Percentiles rank a stretch among this genome's conserved stretches.
These are phyloP conservation scores for Chlorella sp. DNA, from an alignment of 139 green algal genomes.

Conservation along the genomic window DNA sequence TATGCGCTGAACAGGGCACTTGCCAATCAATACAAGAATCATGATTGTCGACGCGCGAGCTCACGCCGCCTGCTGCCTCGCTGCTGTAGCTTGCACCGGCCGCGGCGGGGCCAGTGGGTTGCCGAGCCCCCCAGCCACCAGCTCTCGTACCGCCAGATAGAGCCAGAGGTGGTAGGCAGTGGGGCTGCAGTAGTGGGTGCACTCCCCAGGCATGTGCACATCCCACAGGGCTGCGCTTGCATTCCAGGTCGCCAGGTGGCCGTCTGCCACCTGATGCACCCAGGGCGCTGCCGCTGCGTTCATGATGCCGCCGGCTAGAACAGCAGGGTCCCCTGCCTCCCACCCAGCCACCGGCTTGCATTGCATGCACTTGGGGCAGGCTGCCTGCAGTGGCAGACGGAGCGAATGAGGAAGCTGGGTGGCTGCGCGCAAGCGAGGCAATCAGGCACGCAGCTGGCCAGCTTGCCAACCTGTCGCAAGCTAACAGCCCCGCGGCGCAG, in stretches of 20 bases:
- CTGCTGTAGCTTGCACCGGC: too few species aligned
- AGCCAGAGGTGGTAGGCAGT: slow-evolving; percentile 4
- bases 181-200: slow-evolving; percentile 3
- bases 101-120: too few species aligned
- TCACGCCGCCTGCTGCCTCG: too few species aligned
- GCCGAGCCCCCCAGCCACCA: not conserved
- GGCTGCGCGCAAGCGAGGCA: not conserved
- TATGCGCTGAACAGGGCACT: too few species aligned
- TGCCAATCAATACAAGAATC: too few species aligned
- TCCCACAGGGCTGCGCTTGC: not conserved
- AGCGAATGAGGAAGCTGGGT: not conserved
- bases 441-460: not conserved
- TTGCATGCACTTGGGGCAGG: not conserved
- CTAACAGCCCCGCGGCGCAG: too few species aligned
- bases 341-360: not conserved
- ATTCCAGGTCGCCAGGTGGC: slow-evolving; percentile 4
- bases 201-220: slow-evolving; percentile 8
- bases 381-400: not conserved
- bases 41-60: too few species aligned
- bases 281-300: not conserved
- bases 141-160: not conserved
- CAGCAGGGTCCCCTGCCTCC: not conserved
- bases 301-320: not conserved
- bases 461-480: not conserved
- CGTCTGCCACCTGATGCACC: not conserved